A percentile compares a stretch with the other conserved stretches of the same genome.
These are phyloP conservation scores for Podila minutissima DNA, from an alignment of 192 early-diverging fungal genomes.

Conservation along the genomic window DNA sequence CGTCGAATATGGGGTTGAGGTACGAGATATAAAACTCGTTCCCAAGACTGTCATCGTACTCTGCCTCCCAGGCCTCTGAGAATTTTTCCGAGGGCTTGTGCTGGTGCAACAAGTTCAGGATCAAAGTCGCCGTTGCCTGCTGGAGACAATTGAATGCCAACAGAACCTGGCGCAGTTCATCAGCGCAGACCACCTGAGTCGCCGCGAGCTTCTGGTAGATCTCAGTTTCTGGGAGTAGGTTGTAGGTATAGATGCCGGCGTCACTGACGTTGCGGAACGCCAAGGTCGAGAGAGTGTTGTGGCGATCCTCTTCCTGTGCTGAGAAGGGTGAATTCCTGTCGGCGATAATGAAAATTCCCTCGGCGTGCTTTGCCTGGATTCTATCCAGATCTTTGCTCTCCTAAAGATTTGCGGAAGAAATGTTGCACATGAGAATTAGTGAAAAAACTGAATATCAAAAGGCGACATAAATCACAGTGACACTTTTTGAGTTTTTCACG, in stretches of 20 bases:
- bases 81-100: constrained; percentile 61
- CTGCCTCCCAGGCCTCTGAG: constrained; percentile 70
- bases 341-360: constrained; percentile 50
- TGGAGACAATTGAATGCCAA: constrained; percentile 68
- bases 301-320: constrained; percentile 45
- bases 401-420: not conserved
- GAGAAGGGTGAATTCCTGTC: constrained; percentile 37
- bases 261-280: constrained; percentile 52
- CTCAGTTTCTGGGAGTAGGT: constrained; percentile 68
- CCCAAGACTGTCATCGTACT: constrained; percentile 74
- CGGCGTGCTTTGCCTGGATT: constrained; percentile 41
- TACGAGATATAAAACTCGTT: constrained; percentile 72
- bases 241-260: constrained; percentile 71
- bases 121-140: constrained; percentile 64
- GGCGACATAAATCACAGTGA: not conserved
- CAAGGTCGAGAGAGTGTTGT: constrained; percentile 43
- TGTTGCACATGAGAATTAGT: not conserved
- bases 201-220: constrained; percentile 67
- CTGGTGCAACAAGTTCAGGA: constrained; percentile 74
- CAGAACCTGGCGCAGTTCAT: constrained; percentile 62
- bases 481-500: not conserved
- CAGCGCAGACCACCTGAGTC: constrained; percentile 57
- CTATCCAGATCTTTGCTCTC: constrained; percentile 50
- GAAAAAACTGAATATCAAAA: not conserved
- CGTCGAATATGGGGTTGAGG: constrained; percentile 66